A percentile compares a stretch with the other conserved stretches of the same genome.
Conservation (phyloP, 1,284 basidiomycete genomes). For the Tremellales sp. region DNA sequence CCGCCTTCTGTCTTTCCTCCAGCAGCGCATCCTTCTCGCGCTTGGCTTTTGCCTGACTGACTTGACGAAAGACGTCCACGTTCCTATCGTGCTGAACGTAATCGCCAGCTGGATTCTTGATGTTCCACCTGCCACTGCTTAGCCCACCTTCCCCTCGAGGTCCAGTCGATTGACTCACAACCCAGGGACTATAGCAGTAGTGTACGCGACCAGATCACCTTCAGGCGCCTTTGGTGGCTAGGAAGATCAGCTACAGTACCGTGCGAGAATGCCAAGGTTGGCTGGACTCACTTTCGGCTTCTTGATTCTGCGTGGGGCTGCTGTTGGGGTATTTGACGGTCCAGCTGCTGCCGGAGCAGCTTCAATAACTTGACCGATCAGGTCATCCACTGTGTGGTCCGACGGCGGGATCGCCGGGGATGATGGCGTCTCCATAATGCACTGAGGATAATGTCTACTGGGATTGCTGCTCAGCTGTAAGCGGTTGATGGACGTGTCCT, state of each 20-base stretch:
- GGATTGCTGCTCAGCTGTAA: too few relatives aligned
- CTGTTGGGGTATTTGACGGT: conserved; percentile 10
- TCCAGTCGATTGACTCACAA: conserved; percentile 15
- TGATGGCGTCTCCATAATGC: too few relatives aligned
- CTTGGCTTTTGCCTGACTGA: conserved; percentile 23
- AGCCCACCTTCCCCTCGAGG: neutral
- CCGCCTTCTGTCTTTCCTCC: conserved; percentile 11
- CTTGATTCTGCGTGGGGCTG: conserved; percentile 9
- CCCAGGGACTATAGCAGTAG: conserved; percentile 37
- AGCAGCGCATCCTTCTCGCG: conserved; percentile 22
- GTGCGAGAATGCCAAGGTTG: neutral
- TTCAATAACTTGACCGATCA: too few relatives aligned
- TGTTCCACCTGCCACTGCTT: conserved; percentile 31
- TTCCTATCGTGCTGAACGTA: conserved; percentile 36
- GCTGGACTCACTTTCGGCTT: conserved; percentile 12
- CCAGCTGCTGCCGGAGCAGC: conserved; percentile 5
- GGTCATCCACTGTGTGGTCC: too few relatives aligned
- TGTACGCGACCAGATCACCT: conserved; percentile 22
- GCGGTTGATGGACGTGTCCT: conserved; percentile 5
- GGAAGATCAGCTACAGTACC: neutral
- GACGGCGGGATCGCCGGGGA: too few relatives aligned
- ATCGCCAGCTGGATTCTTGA: conserved; percentile 45
- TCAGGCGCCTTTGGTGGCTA: neutral
- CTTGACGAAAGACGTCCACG: conserved; percentile 35
- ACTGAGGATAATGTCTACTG: too few relatives aligned